Conservation (phyloP, 805 yeast genomes). For the Candida ficus region DNA sequence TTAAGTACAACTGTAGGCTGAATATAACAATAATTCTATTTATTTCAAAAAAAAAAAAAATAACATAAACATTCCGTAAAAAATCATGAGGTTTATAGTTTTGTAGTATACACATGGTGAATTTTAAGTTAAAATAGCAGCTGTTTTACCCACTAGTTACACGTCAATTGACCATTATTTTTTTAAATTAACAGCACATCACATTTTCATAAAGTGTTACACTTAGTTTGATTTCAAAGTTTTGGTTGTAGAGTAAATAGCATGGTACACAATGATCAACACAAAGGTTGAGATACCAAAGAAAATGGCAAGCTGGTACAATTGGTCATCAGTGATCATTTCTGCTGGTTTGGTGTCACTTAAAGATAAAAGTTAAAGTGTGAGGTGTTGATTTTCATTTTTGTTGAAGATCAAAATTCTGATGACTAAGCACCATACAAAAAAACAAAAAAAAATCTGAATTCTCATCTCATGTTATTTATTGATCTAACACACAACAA, state of each 20-base stretch:
- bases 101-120: not conserved
- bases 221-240: conserved; percentile 8
- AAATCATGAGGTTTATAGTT: not conserved
- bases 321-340: conserved; percentile 83
- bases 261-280: conserved; percentile 68
- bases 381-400: not conserved
- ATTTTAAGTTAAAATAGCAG: too few species aligned
- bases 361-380: not conserved
- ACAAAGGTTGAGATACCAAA: conserved; percentile 71
- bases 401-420: not conserved
- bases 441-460: not conserved
- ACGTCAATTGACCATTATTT: too few species aligned
- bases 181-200: too few species aligned
- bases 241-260: conserved; percentile 45
- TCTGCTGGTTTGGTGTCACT: not conserved
- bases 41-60: too few species aligned
- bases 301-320: conserved; percentile 64
- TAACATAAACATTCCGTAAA: not conserved
- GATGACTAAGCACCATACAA: conserved; percentile 1
- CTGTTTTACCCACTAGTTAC: too few species aligned
- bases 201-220: not conserved
- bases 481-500: too few species aligned
- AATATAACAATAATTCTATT: not conserved
- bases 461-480: not conserved
- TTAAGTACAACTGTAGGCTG: too few species aligned